These are phyloP conservation scores for Elaphomyces granulatus DNA, from an alignment of 495 filamentous ascomycete genomes.

Conservation along the genomic window DNA sequence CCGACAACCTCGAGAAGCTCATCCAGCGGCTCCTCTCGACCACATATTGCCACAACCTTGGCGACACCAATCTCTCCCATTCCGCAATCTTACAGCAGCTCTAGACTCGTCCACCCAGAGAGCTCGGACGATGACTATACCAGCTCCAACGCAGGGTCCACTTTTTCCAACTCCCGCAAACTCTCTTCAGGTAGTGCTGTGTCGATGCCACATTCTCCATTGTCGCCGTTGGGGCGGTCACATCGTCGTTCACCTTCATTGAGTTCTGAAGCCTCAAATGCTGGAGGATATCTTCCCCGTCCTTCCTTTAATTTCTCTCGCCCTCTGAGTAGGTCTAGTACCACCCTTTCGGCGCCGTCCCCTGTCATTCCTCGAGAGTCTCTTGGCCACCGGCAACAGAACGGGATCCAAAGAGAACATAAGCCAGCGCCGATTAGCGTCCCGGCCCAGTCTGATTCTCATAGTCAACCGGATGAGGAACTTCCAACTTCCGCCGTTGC, in stretches of 20 bases:
- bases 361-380: constrained; percentile 17
- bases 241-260: constrained; percentile 65
- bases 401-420: constrained; percentile 14
- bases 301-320: constrained; percentile 88
- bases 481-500: constrained; percentile 39
- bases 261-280: constrained; percentile 58
- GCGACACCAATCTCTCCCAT: constrained; percentile 45
- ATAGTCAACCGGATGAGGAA: constrained; percentile 19
- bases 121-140: constrained; percentile 51
- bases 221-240: constrained; percentile 40
- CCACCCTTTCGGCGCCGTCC: constrained; percentile 31
- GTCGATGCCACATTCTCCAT: constrained; percentile 46
- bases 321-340: constrained; percentile 64
- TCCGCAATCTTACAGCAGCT: constrained; percentile 39
- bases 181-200: constrained; percentile 51
- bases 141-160: constrained; percentile 37
- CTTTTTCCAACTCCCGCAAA: constrained; percentile 40
- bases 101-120: constrained; percentile 40
- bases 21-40: constrained; percentile 34
- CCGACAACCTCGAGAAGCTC: constrained; percentile 19
- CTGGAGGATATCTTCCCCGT: constrained; percentile 47
- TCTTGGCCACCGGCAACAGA: constrained; percentile 2
- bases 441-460: constrained; percentile 11
- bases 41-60: constrained; percentile 32
- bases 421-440: constrained; percentile 29